These are phyloP conservation scores for Lipomyces spencermartinsiae DNA, from an alignment of 805 yeast species.

Conservation along the genomic window DNA sequence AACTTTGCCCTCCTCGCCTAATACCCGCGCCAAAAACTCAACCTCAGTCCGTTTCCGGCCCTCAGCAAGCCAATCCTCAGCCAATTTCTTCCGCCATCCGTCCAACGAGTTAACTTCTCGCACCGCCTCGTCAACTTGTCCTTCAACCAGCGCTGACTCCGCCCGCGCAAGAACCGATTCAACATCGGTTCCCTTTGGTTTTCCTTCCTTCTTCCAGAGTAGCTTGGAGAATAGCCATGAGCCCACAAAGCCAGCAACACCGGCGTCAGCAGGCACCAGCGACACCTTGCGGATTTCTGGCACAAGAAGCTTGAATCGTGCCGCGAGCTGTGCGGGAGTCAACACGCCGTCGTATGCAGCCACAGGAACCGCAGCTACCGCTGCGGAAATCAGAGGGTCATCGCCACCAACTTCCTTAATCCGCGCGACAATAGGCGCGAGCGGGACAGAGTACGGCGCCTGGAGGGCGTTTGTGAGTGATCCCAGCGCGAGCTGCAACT, in stretches of 20 bases:
- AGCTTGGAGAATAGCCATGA: slow-evolving; percentile 78
- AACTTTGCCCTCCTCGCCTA: slow-evolving; percentile 48
- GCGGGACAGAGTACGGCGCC: slow-evolving; percentile 48
- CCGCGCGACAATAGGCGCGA: slow-evolving; percentile 46
- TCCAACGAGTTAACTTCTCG: slow-evolving; percentile 88
- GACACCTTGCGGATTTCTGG: slow-evolving; percentile 91
- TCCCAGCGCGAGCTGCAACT: slow-evolving; percentile 54
- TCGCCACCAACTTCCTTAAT: slow-evolving; percentile 51
- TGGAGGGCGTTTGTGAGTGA: slow-evolving; percentile 52
- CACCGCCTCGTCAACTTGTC: slow-evolving; percentile 84
- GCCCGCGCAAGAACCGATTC: slow-evolving; percentile 91
- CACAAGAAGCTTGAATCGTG: slow-evolving; percentile 78
- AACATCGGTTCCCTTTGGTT: slow-evolving; percentile 80
- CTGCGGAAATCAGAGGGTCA: slow-evolving; percentile 58
- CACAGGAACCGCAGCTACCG: slow-evolving; percentile 56
- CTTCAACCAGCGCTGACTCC: slow-evolving; percentile 71
- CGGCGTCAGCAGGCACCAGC: slow-evolving; percentile 92
- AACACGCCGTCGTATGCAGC: slow-evolving; percentile 63
- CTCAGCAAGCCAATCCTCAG: slow-evolving; percentile 89
- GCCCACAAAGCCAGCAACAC: slow-evolving; percentile 87
- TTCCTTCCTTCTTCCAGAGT: slow-evolving; percentile 77
- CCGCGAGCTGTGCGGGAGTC: slow-evolving; percentile 75
- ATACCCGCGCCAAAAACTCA: slow-evolving; percentile 70
- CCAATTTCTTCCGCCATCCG: slow-evolving; percentile 91
- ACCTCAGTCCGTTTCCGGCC: slow-evolving; percentile 89